Evolutionary conservation across 169 alveolate genomes (phyloP).

Genomic region (Plasmodium berghei): DNA sequence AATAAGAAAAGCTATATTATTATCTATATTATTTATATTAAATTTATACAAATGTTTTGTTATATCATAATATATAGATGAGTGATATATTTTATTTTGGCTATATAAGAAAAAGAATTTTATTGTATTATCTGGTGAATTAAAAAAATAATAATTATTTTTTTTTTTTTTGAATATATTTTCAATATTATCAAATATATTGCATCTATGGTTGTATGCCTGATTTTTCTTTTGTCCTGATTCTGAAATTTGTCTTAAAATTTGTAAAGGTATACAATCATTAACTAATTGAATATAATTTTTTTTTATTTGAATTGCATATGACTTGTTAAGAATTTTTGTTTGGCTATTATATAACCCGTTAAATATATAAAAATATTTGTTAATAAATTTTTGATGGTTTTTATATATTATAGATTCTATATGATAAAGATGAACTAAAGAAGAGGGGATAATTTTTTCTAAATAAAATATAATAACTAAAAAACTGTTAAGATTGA

Average conservation of each 20-base stretch:
- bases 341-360: background rate
- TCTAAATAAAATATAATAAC: constrained; percentile 13
- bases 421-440: constrained; percentile 2
- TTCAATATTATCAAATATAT: constrained; percentile 23
- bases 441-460: background rate
- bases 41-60: constrained; percentile 21
- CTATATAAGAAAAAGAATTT: constrained; percentile 30
- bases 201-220: background rate
- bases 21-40: constrained; percentile 8
- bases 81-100: constrained; percentile 25
- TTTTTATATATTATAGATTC: constrained; percentile 21
- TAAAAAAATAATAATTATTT: background rate
- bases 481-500: constrained; percentile 10
- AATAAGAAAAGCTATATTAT: constrained; percentile 5
- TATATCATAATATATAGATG: constrained; percentile 24
- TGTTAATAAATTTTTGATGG: constrained; percentile 1
- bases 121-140: constrained; percentile 14
- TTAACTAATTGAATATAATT: no score
- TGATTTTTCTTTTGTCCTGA: background rate
- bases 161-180: constrained; percentile 15
- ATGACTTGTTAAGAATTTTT: constrained; percentile 1
- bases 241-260: background rate
- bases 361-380: constrained; percentile 15
- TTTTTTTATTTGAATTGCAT: background rate
- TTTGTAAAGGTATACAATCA: no score